Conservation (phyloP, 305 asterid species). For the Euphrasia arctica region DNA sequence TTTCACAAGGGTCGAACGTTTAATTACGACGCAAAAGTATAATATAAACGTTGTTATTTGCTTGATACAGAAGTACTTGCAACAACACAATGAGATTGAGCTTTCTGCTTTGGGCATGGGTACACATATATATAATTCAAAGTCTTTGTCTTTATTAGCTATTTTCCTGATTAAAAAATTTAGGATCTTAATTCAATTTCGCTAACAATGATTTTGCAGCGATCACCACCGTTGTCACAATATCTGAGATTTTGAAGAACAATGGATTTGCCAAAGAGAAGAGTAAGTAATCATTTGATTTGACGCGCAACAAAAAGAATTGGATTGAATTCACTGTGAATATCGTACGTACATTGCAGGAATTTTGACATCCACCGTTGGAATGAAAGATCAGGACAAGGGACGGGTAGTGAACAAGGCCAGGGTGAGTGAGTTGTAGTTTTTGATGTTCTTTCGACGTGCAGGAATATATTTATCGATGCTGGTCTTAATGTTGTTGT, state of each 20-base stretch:
- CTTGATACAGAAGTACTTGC: slow-evolving; percentile 65
- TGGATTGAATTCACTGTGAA: not conserved
- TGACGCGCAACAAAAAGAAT: not conserved
- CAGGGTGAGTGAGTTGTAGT: slow-evolving; percentile 37
- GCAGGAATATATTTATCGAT: not conserved
- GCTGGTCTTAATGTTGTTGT: not conserved
- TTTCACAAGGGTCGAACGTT: too few relatives aligned
- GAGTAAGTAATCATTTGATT: slow-evolving; percentile 37
- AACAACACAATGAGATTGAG: slow-evolving; percentile 80
- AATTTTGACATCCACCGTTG: slow-evolving; percentile 72
- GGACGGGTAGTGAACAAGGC: slow-evolving; percentile 79
- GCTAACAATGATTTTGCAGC: slow-evolving; percentile 38
- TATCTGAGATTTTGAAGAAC: slow-evolving; percentile 78
- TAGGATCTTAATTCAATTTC: not conserved
- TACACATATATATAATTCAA: slow-evolving; percentile 28
- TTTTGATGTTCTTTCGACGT: too few relatives aligned
- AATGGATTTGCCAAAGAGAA: slow-evolving; percentile 74
- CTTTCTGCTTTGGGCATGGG: slow-evolving; percentile 97
- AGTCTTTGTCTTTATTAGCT: not conserved
- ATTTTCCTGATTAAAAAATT: not conserved
- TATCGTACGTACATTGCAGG: slow-evolving; percentile 29
- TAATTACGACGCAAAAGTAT: too few relatives aligned
- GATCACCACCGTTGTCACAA: slow-evolving; percentile 79
- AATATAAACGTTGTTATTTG: not conserved
- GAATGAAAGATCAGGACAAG: slow-evolving; percentile 70